Evolutionary conservation across 495 filamentous ascomycete genomes (phyloP).

Genomic region (Ascobolus immersus): DNA sequence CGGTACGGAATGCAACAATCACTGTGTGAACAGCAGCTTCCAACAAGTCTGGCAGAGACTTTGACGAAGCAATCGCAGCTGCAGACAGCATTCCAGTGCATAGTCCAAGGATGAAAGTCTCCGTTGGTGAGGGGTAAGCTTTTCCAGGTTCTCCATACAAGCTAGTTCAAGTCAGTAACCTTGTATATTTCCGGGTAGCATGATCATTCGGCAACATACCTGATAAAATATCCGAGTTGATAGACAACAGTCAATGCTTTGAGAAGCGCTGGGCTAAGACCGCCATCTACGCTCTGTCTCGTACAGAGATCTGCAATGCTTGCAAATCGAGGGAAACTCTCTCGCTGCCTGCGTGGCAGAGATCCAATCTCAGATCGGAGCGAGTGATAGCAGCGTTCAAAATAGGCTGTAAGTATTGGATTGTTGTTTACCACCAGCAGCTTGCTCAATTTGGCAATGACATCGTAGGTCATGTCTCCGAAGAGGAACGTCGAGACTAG

Average conservation of each 20-base stretch:
- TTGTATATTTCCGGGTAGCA: neutral
- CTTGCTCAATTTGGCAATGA: neutral
- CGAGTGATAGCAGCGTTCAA: neutral
- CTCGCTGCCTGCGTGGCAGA: neutral
- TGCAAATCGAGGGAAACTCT: neutral
- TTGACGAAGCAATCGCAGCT: constrained; percentile 40
- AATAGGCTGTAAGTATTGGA: neutral
- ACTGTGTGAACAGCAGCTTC: constrained; percentile 43
- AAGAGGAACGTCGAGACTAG: too few species aligned
- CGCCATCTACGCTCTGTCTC: neutral
- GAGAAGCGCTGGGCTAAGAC: neutral
- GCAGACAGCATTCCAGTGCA: constrained; percentile 53
- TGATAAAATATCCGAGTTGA: neutral
- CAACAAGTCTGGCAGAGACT: constrained; percentile 40
- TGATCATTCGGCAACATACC: neutral
- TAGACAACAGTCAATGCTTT: neutral
- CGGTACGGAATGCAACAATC: constrained; percentile 45
- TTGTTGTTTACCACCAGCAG: neutral
- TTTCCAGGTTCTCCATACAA: neutral
- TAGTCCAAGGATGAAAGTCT: constrained; percentile 32
- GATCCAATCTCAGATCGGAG: neutral
- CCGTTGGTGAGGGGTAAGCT: neutral
- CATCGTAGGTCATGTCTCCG: neutral
- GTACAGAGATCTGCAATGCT: neutral
- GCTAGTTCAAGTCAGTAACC: neutral